Percentiles rank a stretch among this genome's conserved stretches.
Conservation (phyloP, 179 eudicot genomes). For the Carnegiea gigantea region DNA sequence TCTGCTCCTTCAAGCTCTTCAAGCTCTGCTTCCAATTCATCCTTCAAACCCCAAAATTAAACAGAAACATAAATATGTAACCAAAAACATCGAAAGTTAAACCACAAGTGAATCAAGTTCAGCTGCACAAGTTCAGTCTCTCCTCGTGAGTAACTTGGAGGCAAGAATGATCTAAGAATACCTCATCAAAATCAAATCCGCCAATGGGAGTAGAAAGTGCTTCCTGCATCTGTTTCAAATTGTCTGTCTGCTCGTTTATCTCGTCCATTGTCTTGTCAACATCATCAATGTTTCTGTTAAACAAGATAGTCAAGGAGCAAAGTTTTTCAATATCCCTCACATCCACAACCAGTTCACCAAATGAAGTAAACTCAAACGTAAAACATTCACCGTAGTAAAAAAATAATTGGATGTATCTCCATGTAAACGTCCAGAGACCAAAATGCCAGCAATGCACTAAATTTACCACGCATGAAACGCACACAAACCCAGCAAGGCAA, state of each 20-base stretch:
- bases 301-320: not conserved
- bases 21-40: slow-evolving; percentile 92
- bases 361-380: too few relatives aligned
- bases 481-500: too few relatives aligned
- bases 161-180: slow-evolving; percentile 12
- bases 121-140: not conserved
- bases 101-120: too few relatives aligned
- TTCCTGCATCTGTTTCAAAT: slow-evolving; percentile 77
- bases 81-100: too few relatives aligned
- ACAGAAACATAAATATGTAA: not conserved
- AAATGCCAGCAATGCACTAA: too few relatives aligned
- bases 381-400: too few relatives aligned
- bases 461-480: too few relatives aligned
- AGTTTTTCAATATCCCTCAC: not conserved
- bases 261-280: slow-evolving; percentile 92
- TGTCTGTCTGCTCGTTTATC: slow-evolving; percentile 84
- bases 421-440: too few relatives aligned
- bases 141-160: not conserved
- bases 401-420: too few relatives aligned
- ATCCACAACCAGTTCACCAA: not conserved
- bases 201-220: slow-evolving; percentile 72
- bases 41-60: slow-evolving; percentile 39
- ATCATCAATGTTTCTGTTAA: slow-evolving; percentile 65
- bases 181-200: slow-evolving; percentile 80
- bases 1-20: slow-evolving; percentile 88